Base-by-base conservation (phyloP, 176 grass and related monocot species). In the Oryza brachyantha region DNA sequence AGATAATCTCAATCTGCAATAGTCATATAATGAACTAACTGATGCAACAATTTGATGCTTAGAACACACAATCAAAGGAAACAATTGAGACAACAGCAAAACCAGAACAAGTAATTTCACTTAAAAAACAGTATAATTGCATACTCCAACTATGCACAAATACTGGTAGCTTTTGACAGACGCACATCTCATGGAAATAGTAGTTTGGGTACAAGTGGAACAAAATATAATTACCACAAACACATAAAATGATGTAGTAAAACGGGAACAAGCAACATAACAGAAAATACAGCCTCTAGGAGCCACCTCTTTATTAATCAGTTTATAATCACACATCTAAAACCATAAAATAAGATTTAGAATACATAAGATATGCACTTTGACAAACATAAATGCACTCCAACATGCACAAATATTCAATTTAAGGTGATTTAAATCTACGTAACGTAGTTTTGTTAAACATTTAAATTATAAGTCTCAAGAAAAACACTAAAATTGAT, bases 1-100 rank as follows among this genome's bases (percentile, higher is more conserved):
- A 89, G 50, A 95, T 40, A 39, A 99, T 91, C 84, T 99, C 96
- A 29, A 99, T 99, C 96, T 99, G 88, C 74, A 93, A 40, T 12
- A 46, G 2, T 3, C 58, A 45, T 12, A 43, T 45, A 55, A 26
- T 7, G 27, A 70, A 14, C 10, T 70, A 59, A 21, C 28, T 54
- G 38, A 16, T 57, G 59, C 9, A 29, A 13, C 28, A 40, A 2
- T 82, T 82, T 65, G n/a, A 50, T 52, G 28, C n/a, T 16, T 5
- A 25, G 22, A 71, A 62, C 42, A 46, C 32, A 57, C 17, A 26
- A 11, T 35, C 8, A 63, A 43, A 25, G 3, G 7, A 12, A 60
- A 14, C 38, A n/a, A 41, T 9, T 58, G 10, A 16, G 21, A n/a
- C 12, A 25, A 10, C 21, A 3, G n/a, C 13, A 7, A 59, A 17